Conservation (phyloP, 2,329 filamentous ascomycete genomes). For the Aspergillus brasiliensis region DNA sequence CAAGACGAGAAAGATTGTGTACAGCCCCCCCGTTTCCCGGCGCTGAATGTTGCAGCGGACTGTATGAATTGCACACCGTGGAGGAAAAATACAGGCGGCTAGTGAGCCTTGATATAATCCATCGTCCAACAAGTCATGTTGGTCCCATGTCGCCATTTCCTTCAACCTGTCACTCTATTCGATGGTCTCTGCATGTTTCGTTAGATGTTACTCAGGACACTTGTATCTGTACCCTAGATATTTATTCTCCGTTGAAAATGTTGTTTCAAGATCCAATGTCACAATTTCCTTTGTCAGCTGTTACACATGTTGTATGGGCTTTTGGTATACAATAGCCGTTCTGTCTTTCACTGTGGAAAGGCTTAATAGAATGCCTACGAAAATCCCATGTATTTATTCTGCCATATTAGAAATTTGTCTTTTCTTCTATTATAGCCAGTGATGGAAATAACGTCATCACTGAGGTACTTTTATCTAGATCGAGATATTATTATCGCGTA, state of each 20-base stretch:
- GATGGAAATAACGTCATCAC: too few species aligned
- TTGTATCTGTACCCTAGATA: slow-evolving; percentile 50
- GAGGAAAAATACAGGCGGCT: slow-evolving; percentile 27
- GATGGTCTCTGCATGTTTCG: slow-evolving; percentile 38
- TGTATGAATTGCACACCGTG: slow-evolving; percentile 35
- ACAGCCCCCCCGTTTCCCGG: slow-evolving; percentile 67
- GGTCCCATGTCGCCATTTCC: slow-evolving; percentile 26
- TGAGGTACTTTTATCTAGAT: not conserved
- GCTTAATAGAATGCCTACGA: not conserved
- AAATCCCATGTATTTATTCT: not conserved
- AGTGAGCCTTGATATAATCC: slow-evolving; percentile 29
- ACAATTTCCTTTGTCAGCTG: slow-evolving; percentile 41
- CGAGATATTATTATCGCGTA: not conserved
- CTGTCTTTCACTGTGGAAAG: not conserved
- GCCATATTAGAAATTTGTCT: too few species aligned
- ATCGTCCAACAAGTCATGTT: slow-evolving; percentile 26
- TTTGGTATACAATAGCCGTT: not conserved
- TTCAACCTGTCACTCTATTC: slow-evolving; percentile 30
- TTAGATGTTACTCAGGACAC: slow-evolving; percentile 42
- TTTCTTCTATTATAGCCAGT: too few species aligned
- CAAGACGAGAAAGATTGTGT: slow-evolving; percentile 92
- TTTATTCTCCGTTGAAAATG: slow-evolving; percentile 42
- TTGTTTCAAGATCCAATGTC: slow-evolving; percentile 42
- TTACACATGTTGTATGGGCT: slow-evolving; percentile 1
- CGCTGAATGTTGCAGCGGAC: slow-evolving; percentile 35